Evolutionary conservation across 2,329 filamentous ascomycete genomes (phyloP), one percentile per base, ranked within the genome.

Genomic region (Phaeophleospora eucalypticola): DNA sequence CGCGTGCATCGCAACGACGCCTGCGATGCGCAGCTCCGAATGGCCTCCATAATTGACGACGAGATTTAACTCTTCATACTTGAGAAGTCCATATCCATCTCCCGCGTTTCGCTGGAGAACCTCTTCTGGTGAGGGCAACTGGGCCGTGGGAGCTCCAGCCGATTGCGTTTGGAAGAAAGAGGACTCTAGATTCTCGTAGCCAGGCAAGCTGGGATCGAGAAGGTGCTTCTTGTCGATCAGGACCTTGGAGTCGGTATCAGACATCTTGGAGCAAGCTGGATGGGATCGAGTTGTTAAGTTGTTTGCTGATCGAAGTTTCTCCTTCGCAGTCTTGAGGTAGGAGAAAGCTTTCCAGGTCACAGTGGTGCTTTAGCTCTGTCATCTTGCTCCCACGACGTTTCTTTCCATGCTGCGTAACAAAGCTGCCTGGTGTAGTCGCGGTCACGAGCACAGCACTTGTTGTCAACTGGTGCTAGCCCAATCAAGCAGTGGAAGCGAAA

Each of bases 11-110:
- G 45, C 29, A 18, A 36, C 17, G n/a, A 38, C 45, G 29, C 41
- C 45, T 8, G 41, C 45, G 10, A 47, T 19, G 12, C 33, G 32
- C 12, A 37, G 14, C 19, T 42, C 24, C 12, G 20, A 15, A 7
- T 37, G 12, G 3, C 18, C 32, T 8, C 39, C 45, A 37, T 24
- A 47, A 14, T 47, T 47, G 14, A 47, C 45, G 19, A 41, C 37
- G n/a, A 46, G 21, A 14, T 33, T 29, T 10, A 46, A 8, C 16
- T 36, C 15, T 4, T 41, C 37, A 19, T 41, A 19, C 16, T 21
- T 41, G n/a, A 41, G 6, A 29, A 34, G 14, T n/a, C 40, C 24
- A 12, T 29, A 29, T 6, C 24, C 24, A 6, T 12, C 12, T 29
- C 24, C 24, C 7, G 24, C 6, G 24, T 7, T 6, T 29, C 7